Evolutionary conservation across 257 asterid genomes (phyloP).

Genomic region (Cordia subcordata): DNA sequence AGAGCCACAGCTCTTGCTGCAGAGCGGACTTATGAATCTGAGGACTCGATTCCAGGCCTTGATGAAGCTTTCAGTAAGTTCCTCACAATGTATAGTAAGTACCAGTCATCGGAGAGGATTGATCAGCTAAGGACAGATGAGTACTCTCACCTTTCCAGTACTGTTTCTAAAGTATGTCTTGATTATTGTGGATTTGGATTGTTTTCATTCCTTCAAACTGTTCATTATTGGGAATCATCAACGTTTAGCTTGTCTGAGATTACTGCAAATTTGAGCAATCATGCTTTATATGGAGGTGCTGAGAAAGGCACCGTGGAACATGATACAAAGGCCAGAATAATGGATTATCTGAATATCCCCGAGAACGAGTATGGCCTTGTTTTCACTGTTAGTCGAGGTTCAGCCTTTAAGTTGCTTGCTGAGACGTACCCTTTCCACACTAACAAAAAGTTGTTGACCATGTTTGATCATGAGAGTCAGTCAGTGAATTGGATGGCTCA

Average conservation of each 20-base stretch:
- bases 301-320: slow-evolving; percentile 78
- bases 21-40: slow-evolving; percentile 60
- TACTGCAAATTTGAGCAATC: slow-evolving; percentile 93
- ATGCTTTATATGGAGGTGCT: slow-evolving; percentile 95
- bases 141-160: slow-evolving; percentile 66
- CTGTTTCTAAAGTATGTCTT: slow-evolving; percentile 80
- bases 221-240: slow-evolving; percentile 95
- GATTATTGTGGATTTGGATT: slow-evolving; percentile 98
- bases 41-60: slow-evolving; percentile 61
- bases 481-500: slow-evolving; percentile 98
- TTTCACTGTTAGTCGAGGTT: slow-evolving; percentile 96
- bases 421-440: slow-evolving; percentile 96
- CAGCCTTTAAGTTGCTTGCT: slow-evolving; percentile 87
- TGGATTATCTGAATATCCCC: slow-evolving; percentile 96
- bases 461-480: slow-evolving; percentile 98
- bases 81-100: slow-evolving; percentile 89
- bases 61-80: slow-evolving; percentile 76
- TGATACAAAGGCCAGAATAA: slow-evolving; percentile 75
- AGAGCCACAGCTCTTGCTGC: slow-evolving; percentile 93
- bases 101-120: slow-evolving; percentile 73
- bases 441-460: slow-evolving; percentile 84
- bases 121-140: slow-evolving; percentile 87
- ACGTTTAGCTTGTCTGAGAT: slow-evolving; percentile 94
- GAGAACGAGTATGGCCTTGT: slow-evolving; percentile 95
- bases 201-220: slow-evolving; percentile 88